Conservation (phyloP, 2,329 filamentous ascomycete genomes). For the Hypoxylon sp. region DNA sequence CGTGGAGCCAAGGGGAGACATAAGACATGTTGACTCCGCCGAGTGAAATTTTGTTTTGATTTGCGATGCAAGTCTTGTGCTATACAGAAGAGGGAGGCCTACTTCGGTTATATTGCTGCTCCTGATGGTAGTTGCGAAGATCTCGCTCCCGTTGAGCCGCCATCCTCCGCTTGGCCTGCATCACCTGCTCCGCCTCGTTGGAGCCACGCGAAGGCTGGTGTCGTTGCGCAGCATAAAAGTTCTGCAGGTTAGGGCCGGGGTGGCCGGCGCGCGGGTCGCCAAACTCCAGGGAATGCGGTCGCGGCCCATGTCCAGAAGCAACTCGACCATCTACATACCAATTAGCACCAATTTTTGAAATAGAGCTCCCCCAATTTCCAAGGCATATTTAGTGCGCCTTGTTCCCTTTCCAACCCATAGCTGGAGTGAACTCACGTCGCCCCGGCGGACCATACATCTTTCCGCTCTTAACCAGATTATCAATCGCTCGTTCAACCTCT, state of each 20-base stretch:
- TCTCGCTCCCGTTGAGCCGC: slow-evolving; percentile 98
- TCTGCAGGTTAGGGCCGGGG: slow-evolving; percentile 85
- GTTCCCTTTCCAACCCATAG: slow-evolving; percentile 61
- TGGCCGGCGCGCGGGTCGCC: slow-evolving; percentile 81
- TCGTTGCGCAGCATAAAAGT: slow-evolving; percentile 93
- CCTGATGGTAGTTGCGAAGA: slow-evolving; percentile 99
- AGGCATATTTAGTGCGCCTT: slow-evolving; percentile 36
- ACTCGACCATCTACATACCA: slow-evolving; percentile 76
- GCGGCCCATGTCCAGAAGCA: slow-evolving; percentile 72
- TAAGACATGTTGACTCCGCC: slow-evolving; percentile 50
- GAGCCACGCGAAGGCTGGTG: slow-evolving; percentile 88
- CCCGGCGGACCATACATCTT: slow-evolving; percentile 84
- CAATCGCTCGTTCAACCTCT: slow-evolving; percentile 97
- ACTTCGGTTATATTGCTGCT: slow-evolving; percentile 99
- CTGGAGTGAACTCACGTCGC: slow-evolving; percentile 85
- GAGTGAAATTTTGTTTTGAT: slow-evolving; percentile 56
- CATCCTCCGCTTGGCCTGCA: slow-evolving; percentile 99
- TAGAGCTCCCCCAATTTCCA: slow-evolving; percentile 48
- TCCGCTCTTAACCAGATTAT: slow-evolving; percentile 96
- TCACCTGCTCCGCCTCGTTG: slow-evolving; percentile 96
- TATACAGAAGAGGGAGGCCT: slow-evolving; percentile 84
- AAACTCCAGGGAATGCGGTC: slow-evolving; percentile 89
- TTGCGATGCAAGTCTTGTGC: slow-evolving; percentile 65
- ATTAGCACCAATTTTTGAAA: slow-evolving; percentile 49
- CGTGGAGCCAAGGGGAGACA: slow-evolving; percentile 46